These are phyloP conservation scores for Dissoconium aciculare DNA, from an alignment of 2,329 filamentous ascomycete species.

Conservation along the genomic window DNA sequence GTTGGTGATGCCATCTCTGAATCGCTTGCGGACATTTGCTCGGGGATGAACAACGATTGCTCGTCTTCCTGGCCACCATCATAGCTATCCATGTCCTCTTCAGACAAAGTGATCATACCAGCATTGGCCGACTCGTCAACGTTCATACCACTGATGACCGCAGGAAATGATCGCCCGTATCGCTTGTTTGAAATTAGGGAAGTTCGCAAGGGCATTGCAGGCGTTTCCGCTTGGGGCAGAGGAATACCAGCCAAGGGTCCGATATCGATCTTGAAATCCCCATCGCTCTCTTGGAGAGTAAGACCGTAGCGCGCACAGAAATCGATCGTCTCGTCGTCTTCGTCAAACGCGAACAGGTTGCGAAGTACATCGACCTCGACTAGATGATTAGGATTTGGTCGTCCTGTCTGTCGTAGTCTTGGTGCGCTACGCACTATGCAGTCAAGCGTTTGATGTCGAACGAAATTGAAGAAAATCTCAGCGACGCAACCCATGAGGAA, in stretches of 20 bases:
- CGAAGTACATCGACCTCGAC: slow-evolving; percentile 32
- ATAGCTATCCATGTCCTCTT: slow-evolving; percentile 18
- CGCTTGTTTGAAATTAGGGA: slow-evolving; percentile 44
- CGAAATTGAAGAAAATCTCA: slow-evolving; percentile 46
- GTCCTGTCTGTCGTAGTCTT: not conserved
- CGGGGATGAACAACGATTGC: slow-evolving; percentile 29
- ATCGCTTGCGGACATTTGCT: too few relatives aligned
- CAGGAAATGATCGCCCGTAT: slow-evolving; percentile 38
- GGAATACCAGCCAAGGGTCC: slow-evolving; percentile 29
- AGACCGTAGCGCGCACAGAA: slow-evolving; percentile 43
- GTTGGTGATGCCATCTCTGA: too few relatives aligned
- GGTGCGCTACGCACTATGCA: slow-evolving; percentile 18
- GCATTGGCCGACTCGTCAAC: slow-evolving; percentile 36
- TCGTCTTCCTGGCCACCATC: slow-evolving; percentile 9
- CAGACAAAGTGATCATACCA: slow-evolving; percentile 35
- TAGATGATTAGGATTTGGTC: slow-evolving; percentile 10
- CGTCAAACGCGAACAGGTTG: slow-evolving; percentile 40
- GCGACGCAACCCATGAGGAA: slow-evolving; percentile 51
- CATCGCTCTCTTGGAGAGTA: slow-evolving; percentile 30
- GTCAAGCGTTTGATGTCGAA: slow-evolving; percentile 42
- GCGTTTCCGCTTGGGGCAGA: slow-evolving; percentile 18
- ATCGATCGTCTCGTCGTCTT: slow-evolving; percentile 36
- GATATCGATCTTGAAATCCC: slow-evolving; percentile 35
- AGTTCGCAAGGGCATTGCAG: slow-evolving; percentile 29
- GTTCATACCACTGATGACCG: slow-evolving; percentile 42